Evolutionary conservation across 345 rosid species (phyloP), one percentile per base, ranked within the genome.

Genomic region (Salix udensis): DNA sequence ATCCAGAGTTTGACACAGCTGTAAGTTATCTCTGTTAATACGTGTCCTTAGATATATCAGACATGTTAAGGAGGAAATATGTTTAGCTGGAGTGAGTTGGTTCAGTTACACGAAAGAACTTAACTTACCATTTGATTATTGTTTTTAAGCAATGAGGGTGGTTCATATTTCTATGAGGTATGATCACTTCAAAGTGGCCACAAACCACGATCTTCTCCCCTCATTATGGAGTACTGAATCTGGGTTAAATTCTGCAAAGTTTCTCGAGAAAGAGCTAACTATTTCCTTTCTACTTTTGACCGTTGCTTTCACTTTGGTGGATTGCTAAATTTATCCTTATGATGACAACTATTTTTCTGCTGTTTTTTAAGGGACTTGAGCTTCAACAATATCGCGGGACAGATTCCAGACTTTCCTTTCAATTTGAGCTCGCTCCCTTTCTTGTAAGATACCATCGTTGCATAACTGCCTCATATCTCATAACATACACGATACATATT

Each of bases 351-450:
- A 11, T 4, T 44, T 67, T 8, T 67, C 58, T 72, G 34, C 34
- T 31, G 34, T 31, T 70, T 78, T 67, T 39, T 2, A 70, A 89
- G 91, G 85, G 91, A 89, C 82, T 84, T 88, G 76, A 88, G 93
- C 85, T 89, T 87, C 88, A 89, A 89, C 81, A 87, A 80, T 40
- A 24, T 89, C 66, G 39, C 11, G 28, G 86, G 90, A 68, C 55
- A 24, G 21, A 85, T 89, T 70, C 90, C 90, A 7, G 84, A 75
- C 1, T 69, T 81, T 4, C 83, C 88, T 61, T 89, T 88, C 78
- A 77, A 66, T 68, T 65, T 86, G 79, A 78, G 75, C 68, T 68
- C 77, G 8, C 89, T 89, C 31, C 23, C 67, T 52, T 18, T 76
- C 87, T 80, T 92, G 96, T 92, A 94, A 86, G 82, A 78, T 74